Evolutionary conservation across 2,329 filamentous ascomycete genomes (phyloP).

Genomic region (Pseudogymnoascus sp.): DNA sequence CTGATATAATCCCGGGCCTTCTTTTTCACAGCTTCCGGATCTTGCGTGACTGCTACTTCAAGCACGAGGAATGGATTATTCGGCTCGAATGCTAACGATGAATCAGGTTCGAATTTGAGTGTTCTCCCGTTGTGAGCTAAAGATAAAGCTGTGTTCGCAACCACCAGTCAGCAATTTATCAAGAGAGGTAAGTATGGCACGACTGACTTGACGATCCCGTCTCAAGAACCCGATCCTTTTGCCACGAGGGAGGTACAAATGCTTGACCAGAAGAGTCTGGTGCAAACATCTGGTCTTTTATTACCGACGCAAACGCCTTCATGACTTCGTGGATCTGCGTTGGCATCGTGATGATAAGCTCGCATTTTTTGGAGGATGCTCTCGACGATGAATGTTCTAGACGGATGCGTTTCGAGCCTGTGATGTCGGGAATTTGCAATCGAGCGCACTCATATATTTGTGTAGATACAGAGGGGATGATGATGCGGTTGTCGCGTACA

Average conservation of each 20-base stretch:
- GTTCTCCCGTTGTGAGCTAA: background rate
- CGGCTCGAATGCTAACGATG: background rate
- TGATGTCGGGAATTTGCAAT: background rate
- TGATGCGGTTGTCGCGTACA: background rate
- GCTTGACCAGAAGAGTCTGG: background rate
- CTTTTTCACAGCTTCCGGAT: background rate
- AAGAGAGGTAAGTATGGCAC: background rate
- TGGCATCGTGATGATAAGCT: background rate
- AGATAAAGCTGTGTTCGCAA: background rate
- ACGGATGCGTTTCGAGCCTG: background rate
- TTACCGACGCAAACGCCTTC: background rate
- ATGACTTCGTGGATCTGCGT: background rate
- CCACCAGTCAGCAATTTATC: background rate
- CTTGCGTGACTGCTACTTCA: background rate
- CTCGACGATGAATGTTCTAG: background rate
- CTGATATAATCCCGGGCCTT: background rate
- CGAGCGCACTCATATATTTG: background rate
- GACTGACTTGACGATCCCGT: background rate
- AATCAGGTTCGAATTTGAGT: background rate
- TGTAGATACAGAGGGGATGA: background rate
- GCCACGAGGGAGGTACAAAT: background rate
- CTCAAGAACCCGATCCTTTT: background rate
- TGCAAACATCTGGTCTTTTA: background rate
- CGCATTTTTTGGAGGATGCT: background rate
- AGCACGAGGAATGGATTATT: background rate